Percentiles rank a stretch among this genome's conserved stretches.
These are phyloP conservation scores for Phytophthora hybrid DNA, from an alignment of 352 stramenopile species.

Conservation along the genomic window DNA sequence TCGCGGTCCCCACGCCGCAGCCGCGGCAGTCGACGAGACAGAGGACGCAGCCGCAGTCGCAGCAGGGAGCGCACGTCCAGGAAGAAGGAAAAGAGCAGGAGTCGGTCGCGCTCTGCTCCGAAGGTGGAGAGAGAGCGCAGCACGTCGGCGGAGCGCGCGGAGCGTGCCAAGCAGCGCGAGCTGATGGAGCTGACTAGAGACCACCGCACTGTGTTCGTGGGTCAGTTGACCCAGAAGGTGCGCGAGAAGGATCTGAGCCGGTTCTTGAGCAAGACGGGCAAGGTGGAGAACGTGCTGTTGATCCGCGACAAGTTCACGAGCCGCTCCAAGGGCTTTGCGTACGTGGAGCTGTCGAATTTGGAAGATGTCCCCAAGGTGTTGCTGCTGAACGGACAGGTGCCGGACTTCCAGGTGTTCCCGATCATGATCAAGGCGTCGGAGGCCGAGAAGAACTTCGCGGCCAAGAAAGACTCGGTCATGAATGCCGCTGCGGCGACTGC, in stretches of 20 bases:
- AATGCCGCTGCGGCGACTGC: conserved; percentile 34
- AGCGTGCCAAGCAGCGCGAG: conserved; percentile 84
- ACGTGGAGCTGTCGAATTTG: conserved; percentile 96
- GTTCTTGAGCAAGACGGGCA: conserved; percentile 93
- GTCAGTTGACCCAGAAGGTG: conserved; percentile 95
- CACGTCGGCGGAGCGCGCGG: conserved; percentile 81
- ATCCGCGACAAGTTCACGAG: conserved; percentile 96
- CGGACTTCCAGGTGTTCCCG: conserved; percentile 98
- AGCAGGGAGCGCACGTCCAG: conserved; percentile 44
- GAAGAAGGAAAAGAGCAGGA: conserved; percentile 45
- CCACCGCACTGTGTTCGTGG: conserved; percentile 97
- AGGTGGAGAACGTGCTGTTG: conserved; percentile 95
- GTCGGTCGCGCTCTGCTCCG: conserved; percentile 42
- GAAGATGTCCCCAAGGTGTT: conserved; percentile 96
- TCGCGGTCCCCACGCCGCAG: conserved; percentile 55
- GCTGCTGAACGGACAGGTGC: conserved; percentile 91
- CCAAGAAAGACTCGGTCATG: conserved; percentile 90
- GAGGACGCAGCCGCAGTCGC: conserved; percentile 46
- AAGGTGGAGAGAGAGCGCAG: conserved; percentile 63
- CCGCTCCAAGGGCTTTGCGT: conserved; percentile 97
- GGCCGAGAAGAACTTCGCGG: conserved; percentile 97
- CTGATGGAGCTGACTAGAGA: conserved; percentile 96
- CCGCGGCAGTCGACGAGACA: conserved; percentile 44
- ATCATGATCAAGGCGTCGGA: conserved; percentile 97
- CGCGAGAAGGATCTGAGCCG: conserved; percentile 93